A percentile compares a stretch with the other conserved stretches of the same genome.
These are phyloP conservation scores for Erythrophleum ivorense DNA, from an alignment of 331 rosid species.

Conservation along the genomic window DNA sequence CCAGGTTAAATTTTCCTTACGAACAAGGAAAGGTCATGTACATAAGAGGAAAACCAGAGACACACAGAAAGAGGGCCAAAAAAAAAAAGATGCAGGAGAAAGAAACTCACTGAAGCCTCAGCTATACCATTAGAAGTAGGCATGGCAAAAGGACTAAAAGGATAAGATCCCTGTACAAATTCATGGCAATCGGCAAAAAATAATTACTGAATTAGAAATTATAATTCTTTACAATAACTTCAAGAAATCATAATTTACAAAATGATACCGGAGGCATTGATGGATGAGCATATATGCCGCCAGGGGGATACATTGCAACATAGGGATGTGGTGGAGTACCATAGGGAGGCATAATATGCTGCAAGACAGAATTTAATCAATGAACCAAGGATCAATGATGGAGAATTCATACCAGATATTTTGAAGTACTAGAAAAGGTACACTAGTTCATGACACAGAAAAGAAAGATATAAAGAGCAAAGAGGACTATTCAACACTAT, in stretches of 20 bases:
- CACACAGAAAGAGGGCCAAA: background rate
- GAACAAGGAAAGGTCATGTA: constrained; percentile 35
- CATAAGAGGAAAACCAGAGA: constrained; percentile 3
- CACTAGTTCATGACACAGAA: background rate
- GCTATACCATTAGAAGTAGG: constrained; percentile 88
- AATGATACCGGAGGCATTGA: constrained; percentile 87
- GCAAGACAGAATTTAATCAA: constrained; percentile 48
- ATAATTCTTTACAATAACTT: constrained; percentile 34
- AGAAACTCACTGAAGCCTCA: constrained; percentile 84
- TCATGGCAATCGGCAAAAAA: constrained; percentile 28
- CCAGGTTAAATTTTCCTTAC: constrained; percentile 39
- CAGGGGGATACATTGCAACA: constrained; percentile 98
- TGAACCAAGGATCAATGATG: constrained; percentile 20
- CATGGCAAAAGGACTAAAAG: constrained; percentile 90
- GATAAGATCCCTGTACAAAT: constrained; percentile 86
- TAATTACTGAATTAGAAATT: constrained; percentile 30
- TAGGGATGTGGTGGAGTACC: constrained; percentile 98
- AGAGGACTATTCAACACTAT: background rate
- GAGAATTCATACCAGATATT: constrained; percentile 32
- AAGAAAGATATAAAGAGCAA: background rate
- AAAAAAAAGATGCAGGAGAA: constrained; percentile 27
- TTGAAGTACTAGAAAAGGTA: background rate
- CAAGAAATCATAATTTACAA: constrained; percentile 39
- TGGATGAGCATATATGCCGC: constrained; percentile 97
- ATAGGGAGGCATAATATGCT: constrained; percentile 98